A percentile compares a stretch with the other conserved stretches of the same genome.
Evolutionary conservation across 2,329 filamentous ascomycete genomes (phyloP).

Genomic region (Claviceps pusilla): DNA sequence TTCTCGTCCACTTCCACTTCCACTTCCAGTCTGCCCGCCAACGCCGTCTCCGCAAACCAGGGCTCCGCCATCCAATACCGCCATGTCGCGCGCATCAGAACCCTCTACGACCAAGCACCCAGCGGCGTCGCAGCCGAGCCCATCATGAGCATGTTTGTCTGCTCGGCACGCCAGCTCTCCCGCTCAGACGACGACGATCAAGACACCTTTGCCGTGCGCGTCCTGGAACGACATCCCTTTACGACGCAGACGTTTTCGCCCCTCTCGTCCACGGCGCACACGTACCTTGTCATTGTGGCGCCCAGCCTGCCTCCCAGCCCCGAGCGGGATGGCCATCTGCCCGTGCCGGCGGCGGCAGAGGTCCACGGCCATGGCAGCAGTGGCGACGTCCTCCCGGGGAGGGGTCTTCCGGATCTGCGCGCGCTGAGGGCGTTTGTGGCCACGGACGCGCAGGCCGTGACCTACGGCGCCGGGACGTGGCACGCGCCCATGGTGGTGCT

Average conservation of each 20-base stretch:
- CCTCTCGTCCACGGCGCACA: constrained; percentile 35
- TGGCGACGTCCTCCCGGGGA: constrained; percentile 32
- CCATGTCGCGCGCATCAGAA: constrained; percentile 56
- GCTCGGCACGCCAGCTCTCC: constrained; percentile 28
- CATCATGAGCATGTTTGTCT: constrained; percentile 81
- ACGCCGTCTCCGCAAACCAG: constrained; percentile 59
- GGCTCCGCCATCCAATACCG: constrained; percentile 77
- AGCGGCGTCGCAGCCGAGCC: constrained; percentile 35
- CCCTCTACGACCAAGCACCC: constrained; percentile 54
- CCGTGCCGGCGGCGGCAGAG: constrained; percentile 10
- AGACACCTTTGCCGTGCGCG: constrained; percentile 40
- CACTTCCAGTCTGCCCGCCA: constrained; percentile 11
- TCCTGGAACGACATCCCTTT: constrained; percentile 84
- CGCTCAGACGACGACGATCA: constrained; percentile 5
- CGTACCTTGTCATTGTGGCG: constrained; percentile 79
- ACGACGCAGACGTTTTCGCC: constrained; percentile 90
- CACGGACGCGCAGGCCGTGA: constrained; percentile 66
- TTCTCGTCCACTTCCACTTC: too few species aligned
- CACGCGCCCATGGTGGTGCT: constrained; percentile 93
- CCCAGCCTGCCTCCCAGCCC: constrained; percentile 45
- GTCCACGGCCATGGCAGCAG: constrained; percentile 5
- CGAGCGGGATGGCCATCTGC: constrained; percentile 11
- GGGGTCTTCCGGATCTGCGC: constrained; percentile 56
- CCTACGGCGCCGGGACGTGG: constrained; percentile 83
- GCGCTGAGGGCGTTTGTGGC: constrained; percentile 66